Evolutionary conservation across 2,329 filamentous ascomycete genomes (phyloP).

Genomic region (Phialophora verrucosa): DNA sequence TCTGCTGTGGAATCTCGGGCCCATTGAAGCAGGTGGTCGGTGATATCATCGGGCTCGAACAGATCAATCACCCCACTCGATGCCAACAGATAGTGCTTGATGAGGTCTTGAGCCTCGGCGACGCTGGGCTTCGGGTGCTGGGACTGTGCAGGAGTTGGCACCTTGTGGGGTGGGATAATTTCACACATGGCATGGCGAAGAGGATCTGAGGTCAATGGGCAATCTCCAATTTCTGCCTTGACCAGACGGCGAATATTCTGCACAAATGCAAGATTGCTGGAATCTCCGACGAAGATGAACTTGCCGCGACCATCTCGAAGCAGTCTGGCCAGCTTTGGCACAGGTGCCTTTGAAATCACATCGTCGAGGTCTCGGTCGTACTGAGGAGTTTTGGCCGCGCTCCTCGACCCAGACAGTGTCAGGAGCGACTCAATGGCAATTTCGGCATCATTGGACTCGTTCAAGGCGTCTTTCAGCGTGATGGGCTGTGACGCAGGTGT

Average conservation of each 20-base stretch:
- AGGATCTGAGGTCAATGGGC: conserved; percentile 49
- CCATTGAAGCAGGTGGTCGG: conserved; percentile 48
- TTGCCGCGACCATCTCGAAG: conserved; percentile 60
- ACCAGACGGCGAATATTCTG: conserved; percentile 60
- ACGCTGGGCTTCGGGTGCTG: conserved; percentile 43
- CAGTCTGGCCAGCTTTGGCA: conserved; percentile 53
- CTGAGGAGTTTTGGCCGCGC: conserved; percentile 35
- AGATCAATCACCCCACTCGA: conserved; percentile 57
- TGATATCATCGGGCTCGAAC: conserved; percentile 54
- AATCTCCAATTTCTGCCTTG: conserved; percentile 52
- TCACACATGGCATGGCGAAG: conserved; percentile 52
- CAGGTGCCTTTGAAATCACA: conserved; percentile 41
- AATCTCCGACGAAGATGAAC: conserved; percentile 61
- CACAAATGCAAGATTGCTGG: conserved; percentile 59
- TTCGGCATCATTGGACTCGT: conserved; percentile 38
- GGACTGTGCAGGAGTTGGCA: conserved; percentile 28
- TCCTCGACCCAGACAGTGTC: conserved; percentile 38
- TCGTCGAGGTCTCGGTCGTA: conserved; percentile 29
- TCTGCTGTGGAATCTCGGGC: conserved; percentile 44
- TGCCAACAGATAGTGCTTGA: conserved; percentile 53
- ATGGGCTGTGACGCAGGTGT: conserved; percentile 28
- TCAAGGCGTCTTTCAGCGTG: conserved; percentile 33
- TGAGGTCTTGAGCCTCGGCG: conserved; percentile 49
- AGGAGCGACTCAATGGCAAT: conserved; percentile 40
- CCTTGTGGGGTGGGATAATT: conserved; percentile 34